Percentiles rank a stretch among this genome's conserved stretches.
Conservation (phyloP, 2,329 filamentous ascomycete genomes). For the Fonsecaea multimorphosa region DNA sequence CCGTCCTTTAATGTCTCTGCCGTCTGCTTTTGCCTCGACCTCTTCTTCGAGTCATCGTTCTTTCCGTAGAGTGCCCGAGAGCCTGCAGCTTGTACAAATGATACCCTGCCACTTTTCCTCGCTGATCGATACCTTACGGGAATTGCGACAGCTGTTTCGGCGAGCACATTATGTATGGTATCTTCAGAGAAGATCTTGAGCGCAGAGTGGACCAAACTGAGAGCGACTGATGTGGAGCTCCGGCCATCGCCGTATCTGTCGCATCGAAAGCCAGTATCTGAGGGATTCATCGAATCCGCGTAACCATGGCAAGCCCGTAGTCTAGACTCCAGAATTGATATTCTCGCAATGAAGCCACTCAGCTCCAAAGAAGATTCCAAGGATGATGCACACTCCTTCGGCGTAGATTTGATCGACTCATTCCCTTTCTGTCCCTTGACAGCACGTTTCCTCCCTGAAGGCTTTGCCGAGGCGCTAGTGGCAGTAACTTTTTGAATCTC, state of each 20-base stretch:
- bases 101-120: constrained; percentile 56
- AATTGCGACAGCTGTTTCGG: constrained; percentile 90
- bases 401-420: background rate
- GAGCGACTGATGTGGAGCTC: constrained; percentile 53
- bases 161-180: constrained; percentile 84
- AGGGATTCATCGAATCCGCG: background rate
- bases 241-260: constrained; percentile 69
- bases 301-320: constrained; percentile 52
- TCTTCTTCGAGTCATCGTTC: background rate
- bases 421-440: constrained; percentile 16
- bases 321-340: constrained; percentile 9
- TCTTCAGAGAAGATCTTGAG: constrained; percentile 48
- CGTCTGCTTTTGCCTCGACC: background rate
- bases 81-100: constrained; percentile 30
- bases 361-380: constrained; percentile 1
- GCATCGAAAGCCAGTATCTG: constrained; percentile 64
- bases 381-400: background rate
- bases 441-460: constrained; percentile 14
- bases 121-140: constrained; percentile 62
- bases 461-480: background rate
- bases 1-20: constrained; percentile 19
- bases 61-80: background rate
- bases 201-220: constrained; percentile 65
- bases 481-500: background rate
- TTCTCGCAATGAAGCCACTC: background rate